phyloP scores from a whole-genome alignment of 306 rosid species.

The Prunus fruticosa region DNA sequence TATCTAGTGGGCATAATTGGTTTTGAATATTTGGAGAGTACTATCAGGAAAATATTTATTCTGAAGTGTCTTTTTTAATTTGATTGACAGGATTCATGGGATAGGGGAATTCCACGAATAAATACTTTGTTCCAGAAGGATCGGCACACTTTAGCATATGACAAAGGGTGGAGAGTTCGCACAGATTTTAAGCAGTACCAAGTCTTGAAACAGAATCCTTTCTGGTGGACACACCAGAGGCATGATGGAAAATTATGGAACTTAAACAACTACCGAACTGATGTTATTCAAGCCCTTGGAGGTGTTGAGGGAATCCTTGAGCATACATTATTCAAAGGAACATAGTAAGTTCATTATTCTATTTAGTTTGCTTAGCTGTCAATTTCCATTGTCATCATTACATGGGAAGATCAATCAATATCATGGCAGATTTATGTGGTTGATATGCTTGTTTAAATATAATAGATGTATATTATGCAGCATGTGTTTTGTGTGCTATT shows the following conservation, averaged over 20 bases:
- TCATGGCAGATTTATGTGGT: background rate
- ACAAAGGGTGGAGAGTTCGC: constrained; percentile 99
- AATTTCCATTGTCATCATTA: background rate
- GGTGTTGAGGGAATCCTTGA: constrained; percentile 99
- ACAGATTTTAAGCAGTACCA: constrained; percentile 98
- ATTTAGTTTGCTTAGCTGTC: background rate
- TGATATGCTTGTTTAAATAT: too few species aligned
- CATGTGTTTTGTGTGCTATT: background rate
- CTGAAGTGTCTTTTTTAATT: constrained; percentile 5
- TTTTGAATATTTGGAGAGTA: background rate
- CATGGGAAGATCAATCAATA: background rate
- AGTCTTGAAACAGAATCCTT: constrained; percentile 95
- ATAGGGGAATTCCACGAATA: constrained; percentile 96
- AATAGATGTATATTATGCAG: too few species aligned
- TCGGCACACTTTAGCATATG: constrained; percentile 96
- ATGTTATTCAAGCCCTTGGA: constrained; percentile 99
- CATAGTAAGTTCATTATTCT: constrained; percentile 63
- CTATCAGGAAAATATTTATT: background rate
- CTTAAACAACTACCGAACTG: constrained; percentile 95
- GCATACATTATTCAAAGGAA: constrained; percentile 96
- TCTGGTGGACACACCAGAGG: constrained; percentile 99
- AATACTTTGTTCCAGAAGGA: constrained; percentile 99
- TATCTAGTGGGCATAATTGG: background rate
- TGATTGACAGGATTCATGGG: constrained; percentile 91
- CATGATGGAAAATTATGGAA: constrained; percentile 98